A percentile compares a stretch with the other conserved stretches of the same genome.
Evolutionary conservation across 176 grass and related monocot genomes (phyloP).

Genomic region (Zoysia japonica): DNA sequence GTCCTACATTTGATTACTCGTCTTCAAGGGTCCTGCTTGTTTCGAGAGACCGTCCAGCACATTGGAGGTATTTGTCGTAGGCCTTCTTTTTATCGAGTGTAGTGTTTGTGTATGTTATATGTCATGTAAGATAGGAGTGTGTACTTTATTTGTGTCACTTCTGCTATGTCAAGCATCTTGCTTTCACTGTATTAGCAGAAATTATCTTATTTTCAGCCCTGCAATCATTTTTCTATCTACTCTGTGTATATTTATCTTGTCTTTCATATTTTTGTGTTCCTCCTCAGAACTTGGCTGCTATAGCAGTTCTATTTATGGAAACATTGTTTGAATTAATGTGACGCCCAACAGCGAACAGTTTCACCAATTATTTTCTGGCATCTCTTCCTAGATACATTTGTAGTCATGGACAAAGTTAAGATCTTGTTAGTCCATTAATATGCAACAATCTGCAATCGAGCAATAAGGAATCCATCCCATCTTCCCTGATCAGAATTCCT

Average conservation of each 20-base stretch:
- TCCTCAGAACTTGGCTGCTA: background rate
- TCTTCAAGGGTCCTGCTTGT: conserved; percentile 86
- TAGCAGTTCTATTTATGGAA: background rate
- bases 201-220: background rate
- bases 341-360: conserved; percentile 18
- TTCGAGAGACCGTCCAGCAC: conserved; percentile 79
- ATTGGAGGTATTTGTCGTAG: conserved; percentile 87
- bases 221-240: conserved; percentile 6
- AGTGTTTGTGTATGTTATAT: conserved; percentile 3
- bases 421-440: conserved; percentile 40
- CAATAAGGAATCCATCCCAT: conserved; percentile 26
- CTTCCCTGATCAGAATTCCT: conserved; percentile 23
- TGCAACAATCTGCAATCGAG: conserved; percentile 33
- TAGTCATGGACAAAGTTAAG: conserved; percentile 29
- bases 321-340: conserved; percentile 7
- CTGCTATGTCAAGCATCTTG: conserved; percentile 45
- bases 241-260: background rate
- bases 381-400: conserved; percentile 25
- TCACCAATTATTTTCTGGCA: conserved; percentile 24
- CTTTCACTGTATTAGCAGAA: conserved; percentile 47
- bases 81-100: conserved; percentile 27
- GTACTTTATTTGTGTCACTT: conserved; percentile 40
- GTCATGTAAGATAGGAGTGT: conserved; percentile 38
- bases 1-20: conserved; percentile 85
- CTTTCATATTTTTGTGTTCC: background rate